These are phyloP conservation scores for Talaromyces sp. DNA, from an alignment of 2,329 filamentous ascomycete species.

Conservation along the genomic window DNA sequence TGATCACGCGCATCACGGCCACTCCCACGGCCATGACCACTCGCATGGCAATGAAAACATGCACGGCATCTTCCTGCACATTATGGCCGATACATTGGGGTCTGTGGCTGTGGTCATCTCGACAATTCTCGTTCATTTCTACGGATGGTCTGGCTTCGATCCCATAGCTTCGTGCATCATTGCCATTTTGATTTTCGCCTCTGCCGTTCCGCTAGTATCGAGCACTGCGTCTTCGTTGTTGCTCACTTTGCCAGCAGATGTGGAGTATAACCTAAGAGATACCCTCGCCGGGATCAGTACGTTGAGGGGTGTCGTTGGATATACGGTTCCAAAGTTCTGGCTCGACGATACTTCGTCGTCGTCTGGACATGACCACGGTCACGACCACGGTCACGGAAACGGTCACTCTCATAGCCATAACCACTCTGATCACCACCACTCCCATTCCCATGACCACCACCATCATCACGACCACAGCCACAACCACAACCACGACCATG, in stretches of 20 bases:
- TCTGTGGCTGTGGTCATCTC: constrained; percentile 92
- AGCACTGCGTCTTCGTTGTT: constrained; percentile 78
- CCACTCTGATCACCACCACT: constrained; percentile 4
- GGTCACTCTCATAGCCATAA: constrained; percentile 19
- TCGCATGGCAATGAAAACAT: constrained; percentile 89
- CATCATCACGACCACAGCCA: constrained; percentile 28
- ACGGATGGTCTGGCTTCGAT: constrained; percentile 91
- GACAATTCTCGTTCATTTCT: constrained; percentile 78
- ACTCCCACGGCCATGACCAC: constrained; percentile 37
- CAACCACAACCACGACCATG: constrained; percentile 19
- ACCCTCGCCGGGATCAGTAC: constrained; percentile 76
- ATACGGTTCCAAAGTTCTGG: constrained; percentile 89
- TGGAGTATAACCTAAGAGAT: constrained; percentile 83
- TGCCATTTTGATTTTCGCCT: constrained; percentile 86
- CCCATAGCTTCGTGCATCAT: constrained; percentile 91
- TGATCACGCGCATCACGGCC: constrained; percentile 56
- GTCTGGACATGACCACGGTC: constrained; percentile 20
- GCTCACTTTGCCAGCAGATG: constrained; percentile 74
- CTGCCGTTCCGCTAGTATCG: constrained; percentile 78
- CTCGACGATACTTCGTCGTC: constrained; percentile 60
- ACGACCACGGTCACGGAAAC: constrained; percentile 23
- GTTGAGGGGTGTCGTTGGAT: constrained; percentile 77
- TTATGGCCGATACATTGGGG: constrained; percentile 88
- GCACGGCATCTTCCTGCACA: constrained; percentile 93
- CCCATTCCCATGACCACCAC: constrained; percentile 22